Percentiles rank a stretch among this genome's conserved stretches.
Evolutionary conservation across 371 early-diverging fungal species (phyloP).

Genomic region (Gilbertella persicaria): DNA sequence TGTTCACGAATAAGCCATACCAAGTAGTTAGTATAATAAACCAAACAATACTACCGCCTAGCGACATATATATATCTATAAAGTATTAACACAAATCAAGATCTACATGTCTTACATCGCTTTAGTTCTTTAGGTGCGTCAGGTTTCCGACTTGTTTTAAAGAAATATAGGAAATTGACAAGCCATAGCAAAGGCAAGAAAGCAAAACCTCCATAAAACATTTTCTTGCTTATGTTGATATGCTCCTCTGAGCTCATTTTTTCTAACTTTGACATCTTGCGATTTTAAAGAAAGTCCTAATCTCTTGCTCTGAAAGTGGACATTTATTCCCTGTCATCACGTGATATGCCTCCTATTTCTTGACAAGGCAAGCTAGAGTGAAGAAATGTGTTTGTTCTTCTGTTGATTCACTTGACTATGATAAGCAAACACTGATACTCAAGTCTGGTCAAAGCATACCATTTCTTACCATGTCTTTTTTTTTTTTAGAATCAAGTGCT

Average conservation of each 20-base stretch:
- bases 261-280: slow-evolving; percentile 50
- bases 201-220: slow-evolving; percentile 63
- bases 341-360: no score
- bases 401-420: no score
- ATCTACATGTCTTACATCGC: slow-evolving; percentile 41
- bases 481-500: no score
- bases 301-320: no score
- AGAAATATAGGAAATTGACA: slow-evolving; percentile 60
- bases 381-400: no score
- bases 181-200: slow-evolving; percentile 65
- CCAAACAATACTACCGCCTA: slow-evolving; percentile 44
- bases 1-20: slow-evolving; percentile 60
- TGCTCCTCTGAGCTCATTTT: slow-evolving; percentile 58
- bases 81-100: no score
- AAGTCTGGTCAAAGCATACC: no score
- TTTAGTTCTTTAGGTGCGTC: slow-evolving; percentile 47
- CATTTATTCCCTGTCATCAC: no score
- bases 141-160: slow-evolving; percentile 35
- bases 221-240: slow-evolving; percentile 53
- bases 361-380: no score
- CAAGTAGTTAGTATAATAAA: slow-evolving; percentile 54
- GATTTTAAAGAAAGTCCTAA: neutral
- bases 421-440: no score
- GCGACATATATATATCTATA: slow-evolving; percentile 56
- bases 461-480: no score